Evolutionary conservation across 2,329 filamentous ascomycete species (phyloP), one percentile per base, ranked within the genome.

Genomic region (Aureobasidium musti): DNA sequence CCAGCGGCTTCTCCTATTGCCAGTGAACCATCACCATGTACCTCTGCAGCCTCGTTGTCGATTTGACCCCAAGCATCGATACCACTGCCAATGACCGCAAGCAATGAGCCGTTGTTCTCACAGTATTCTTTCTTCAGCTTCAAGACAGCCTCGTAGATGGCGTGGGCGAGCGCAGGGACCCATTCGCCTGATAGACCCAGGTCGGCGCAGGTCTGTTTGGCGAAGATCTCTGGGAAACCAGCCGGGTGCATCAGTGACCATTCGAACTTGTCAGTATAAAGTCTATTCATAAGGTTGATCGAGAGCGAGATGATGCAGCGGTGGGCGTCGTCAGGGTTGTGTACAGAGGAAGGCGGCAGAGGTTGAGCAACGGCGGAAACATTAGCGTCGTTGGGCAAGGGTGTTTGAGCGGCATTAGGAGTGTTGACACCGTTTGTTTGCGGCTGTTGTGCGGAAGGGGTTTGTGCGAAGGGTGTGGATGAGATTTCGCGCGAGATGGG

Each of bases 251-350:
- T 83, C 23, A 99, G 82, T 5, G 94, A 98, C 94, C 94, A 98
- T 77, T 98, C 94, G 70, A 99, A 98, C 74, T 93, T 97, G 82
- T 99, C 95, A 3, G 91, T 96, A 78, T 97, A 98, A 14, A 98
- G 85, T 72, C 91, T 89, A 66, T 96, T 96, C 63, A 92, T 89
- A 26, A 98, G 84, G 74, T 97, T 97, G 73, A 99, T 91, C 75
- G 91, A 97, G 52, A 99, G 82, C 52, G 87, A 91, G 71, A 99
- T 89, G 72, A 98, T 90, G 76, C 95, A 98, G 57, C 95, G 88
- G 78, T 98, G 97, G 2, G 91, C 93, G 77, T 98, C 94, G 75
- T 97, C 93, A 4, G 92, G 92, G 75, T 96, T 96, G 73, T 89
- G 86, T 47, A 92, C 86, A 70, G 86, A 83, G 5, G 74, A 43